Conservation (phyloP, 305 asterid genomes). For the Fraxinus xanthoxyloides region DNA sequence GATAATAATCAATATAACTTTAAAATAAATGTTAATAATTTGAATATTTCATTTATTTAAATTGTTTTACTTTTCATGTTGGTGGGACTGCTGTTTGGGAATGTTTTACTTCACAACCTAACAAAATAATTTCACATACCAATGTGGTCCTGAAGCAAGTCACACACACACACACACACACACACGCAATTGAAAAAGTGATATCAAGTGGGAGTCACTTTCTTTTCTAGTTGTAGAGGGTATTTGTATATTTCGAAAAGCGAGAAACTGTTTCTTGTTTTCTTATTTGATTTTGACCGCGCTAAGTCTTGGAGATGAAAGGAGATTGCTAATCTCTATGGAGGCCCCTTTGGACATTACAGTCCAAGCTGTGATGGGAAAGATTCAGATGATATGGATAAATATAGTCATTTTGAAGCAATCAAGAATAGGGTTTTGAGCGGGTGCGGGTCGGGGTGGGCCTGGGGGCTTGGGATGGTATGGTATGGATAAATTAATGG, state of each 20-base stretch:
- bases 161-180: background rate
- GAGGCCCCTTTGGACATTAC: constrained; percentile 34
- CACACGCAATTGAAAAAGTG: constrained; percentile 35
- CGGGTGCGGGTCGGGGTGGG: background rate
- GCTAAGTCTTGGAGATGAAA: constrained; percentile 34
- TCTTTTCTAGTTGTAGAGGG: constrained; percentile 32
- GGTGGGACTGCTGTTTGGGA: background rate
- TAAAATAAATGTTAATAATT: background rate
- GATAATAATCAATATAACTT: background rate
- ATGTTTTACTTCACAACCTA: constrained; percentile 12
- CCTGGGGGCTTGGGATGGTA: background rate
- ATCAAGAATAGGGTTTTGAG: background rate
- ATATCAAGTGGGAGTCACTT: constrained; percentile 51
- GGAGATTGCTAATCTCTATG: constrained; percentile 25
- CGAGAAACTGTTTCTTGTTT: constrained; percentile 37
- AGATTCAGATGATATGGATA: background rate
- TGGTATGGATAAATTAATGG: background rate
- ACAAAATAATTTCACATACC: constrained; percentile 20
- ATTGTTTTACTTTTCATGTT: background rate
- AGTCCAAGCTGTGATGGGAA: constrained; percentile 28
- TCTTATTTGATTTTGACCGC: constrained; percentile 54
- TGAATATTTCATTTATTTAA: background rate
- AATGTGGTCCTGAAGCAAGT: constrained; percentile 14
- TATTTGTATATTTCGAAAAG: constrained; percentile 28
- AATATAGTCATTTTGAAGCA: background rate